These are phyloP conservation scores for Fragosphaeria purpurea DNA, from an alignment of 2,329 filamentous ascomycete genomes.

Conservation along the genomic window DNA sequence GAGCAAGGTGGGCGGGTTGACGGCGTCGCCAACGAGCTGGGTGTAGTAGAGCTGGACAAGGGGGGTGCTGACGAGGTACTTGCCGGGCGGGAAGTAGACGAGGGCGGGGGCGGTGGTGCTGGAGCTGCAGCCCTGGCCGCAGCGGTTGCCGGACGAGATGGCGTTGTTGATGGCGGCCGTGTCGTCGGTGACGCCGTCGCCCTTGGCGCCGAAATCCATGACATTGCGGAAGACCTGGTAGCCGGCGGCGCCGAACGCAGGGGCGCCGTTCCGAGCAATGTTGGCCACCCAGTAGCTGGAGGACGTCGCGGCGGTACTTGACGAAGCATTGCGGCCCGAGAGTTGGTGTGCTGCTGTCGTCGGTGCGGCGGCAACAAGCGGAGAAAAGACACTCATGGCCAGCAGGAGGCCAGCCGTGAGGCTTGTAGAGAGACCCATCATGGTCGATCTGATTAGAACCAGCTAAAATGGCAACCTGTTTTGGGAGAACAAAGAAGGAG, in stretches of 20 bases:
- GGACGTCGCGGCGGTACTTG: neutral
- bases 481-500: neutral
- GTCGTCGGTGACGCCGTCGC: conserved; percentile 65
- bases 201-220: conserved; percentile 62
- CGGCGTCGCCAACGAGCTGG: conserved; percentile 76
- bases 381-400: conserved; percentile 7
- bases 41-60: conserved; percentile 88
- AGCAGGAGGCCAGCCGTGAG: conserved; percentile 30
- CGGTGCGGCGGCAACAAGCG: conserved; percentile 10
- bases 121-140: conserved; percentile 72
- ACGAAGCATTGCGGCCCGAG: neutral
- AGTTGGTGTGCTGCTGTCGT: neutral
- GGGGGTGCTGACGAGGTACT: conserved; percentile 69
- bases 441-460: conserved; percentile 22
- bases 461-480: conserved; percentile 7
- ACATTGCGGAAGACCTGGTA: conserved; percentile 74
- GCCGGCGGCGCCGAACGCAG: conserved; percentile 47
- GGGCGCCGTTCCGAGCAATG: conserved; percentile 58
- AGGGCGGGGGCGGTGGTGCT: conserved; percentile 74
- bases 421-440: conserved; percentile 35
- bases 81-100: conserved; percentile 86
- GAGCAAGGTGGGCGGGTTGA: conserved; percentile 64
- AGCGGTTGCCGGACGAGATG: conserved; percentile 68
- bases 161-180: conserved; percentile 81
- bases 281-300: conserved; percentile 59